Percentiles rank a stretch among this genome's conserved stretches.
phyloP scores from a whole-genome alignment of 2,329 filamentous ascomycete genomes.

The Curvularia verruculosa region DNA sequence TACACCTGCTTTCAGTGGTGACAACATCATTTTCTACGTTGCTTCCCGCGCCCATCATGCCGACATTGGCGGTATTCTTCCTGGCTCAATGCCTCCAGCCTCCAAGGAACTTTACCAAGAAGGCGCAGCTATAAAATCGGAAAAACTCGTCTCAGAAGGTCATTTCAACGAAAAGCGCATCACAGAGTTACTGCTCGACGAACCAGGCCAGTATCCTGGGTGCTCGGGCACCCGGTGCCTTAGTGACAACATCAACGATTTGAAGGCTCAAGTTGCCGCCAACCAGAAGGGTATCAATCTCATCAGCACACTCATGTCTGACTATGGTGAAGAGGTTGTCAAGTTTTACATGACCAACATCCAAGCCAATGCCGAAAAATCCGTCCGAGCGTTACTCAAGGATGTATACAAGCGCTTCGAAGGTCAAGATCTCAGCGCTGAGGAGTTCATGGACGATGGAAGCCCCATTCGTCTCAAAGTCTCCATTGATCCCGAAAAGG shows the following conservation, averaged over 20 bases:
- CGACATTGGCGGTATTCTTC: slow-evolving; percentile 82
- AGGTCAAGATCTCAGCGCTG: slow-evolving; percentile 72
- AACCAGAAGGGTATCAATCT: slow-evolving; percentile 85
- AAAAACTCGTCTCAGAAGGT: slow-evolving; percentile 76
- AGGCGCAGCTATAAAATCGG: slow-evolving; percentile 61
- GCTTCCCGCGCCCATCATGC: slow-evolving; percentile 82
- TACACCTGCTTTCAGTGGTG: slow-evolving; percentile 77
- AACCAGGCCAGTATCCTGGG: slow-evolving; percentile 75
- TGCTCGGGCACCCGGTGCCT: slow-evolving; percentile 81
- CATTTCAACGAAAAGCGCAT: slow-evolving; percentile 80
- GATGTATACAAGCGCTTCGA: slow-evolving; percentile 71
- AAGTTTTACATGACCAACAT: slow-evolving; percentile 85
- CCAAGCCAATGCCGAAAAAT: slow-evolving; percentile 78
- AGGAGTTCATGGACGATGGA: slow-evolving; percentile 88
- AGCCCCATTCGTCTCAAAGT: slow-evolving; percentile 77
- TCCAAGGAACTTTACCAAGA: slow-evolving; percentile 66
- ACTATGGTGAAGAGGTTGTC: slow-evolving; percentile 78
- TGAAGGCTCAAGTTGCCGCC: slow-evolving; percentile 85
- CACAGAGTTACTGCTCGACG: slow-evolving; percentile 71
- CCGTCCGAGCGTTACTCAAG: slow-evolving; percentile 75
- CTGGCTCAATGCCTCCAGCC: slow-evolving; percentile 82
- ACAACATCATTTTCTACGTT: slow-evolving; percentile 81
- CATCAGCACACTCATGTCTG: slow-evolving; percentile 74
- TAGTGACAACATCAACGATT: slow-evolving; percentile 82
- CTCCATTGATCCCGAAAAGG: slow-evolving; percentile 74